These are phyloP conservation scores for Suillus variegatus DNA, from an alignment of 768 basidiomycete genomes.

Conservation along the genomic window DNA sequence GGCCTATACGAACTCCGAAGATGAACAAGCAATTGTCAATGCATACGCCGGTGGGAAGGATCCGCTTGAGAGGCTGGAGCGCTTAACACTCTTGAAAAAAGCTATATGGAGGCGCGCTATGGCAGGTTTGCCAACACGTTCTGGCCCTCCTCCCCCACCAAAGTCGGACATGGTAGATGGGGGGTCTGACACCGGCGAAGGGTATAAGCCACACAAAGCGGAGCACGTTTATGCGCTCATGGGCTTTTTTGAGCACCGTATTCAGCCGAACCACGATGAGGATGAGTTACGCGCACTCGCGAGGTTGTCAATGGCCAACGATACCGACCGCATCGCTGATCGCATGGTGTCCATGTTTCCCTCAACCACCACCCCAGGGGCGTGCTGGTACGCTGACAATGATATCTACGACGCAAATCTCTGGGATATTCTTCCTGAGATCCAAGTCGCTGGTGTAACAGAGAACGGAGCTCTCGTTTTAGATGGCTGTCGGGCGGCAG, in stretches of 20 bases:
- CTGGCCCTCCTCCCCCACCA: background rate
- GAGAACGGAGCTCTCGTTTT: constrained; percentile 18
- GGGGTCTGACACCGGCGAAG: background rate
- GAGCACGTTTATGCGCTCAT: constrained; percentile 22
- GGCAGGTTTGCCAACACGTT: background rate
- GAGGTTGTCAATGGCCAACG: constrained; percentile 23
- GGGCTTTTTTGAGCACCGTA: constrained; percentile 24
- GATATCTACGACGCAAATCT: constrained; percentile 18
- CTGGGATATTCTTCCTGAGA: constrained; percentile 20
- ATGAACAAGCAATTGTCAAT: constrained; percentile 18
- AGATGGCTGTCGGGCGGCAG: constrained; percentile 18
- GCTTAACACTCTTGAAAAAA: constrained; percentile 16
- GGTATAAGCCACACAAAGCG: constrained; percentile 13
- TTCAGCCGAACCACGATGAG: constrained; percentile 15
- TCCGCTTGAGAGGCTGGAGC: constrained; percentile 17
- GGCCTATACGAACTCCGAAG: constrained; percentile 13
- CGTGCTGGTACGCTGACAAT: constrained; percentile 21
- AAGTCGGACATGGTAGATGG: background rate
- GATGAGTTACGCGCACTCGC: constrained; percentile 18
- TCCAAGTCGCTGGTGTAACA: constrained; percentile 21
- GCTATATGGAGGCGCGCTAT: constrained; percentile 20
- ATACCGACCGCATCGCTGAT: constrained; percentile 21
- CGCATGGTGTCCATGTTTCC: constrained; percentile 24
- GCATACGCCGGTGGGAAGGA: constrained; percentile 4
- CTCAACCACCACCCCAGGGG: background rate